Base-by-base conservation (phyloP, 2,329 filamentous ascomycete species). In the Spiromastix sp. region DNA sequence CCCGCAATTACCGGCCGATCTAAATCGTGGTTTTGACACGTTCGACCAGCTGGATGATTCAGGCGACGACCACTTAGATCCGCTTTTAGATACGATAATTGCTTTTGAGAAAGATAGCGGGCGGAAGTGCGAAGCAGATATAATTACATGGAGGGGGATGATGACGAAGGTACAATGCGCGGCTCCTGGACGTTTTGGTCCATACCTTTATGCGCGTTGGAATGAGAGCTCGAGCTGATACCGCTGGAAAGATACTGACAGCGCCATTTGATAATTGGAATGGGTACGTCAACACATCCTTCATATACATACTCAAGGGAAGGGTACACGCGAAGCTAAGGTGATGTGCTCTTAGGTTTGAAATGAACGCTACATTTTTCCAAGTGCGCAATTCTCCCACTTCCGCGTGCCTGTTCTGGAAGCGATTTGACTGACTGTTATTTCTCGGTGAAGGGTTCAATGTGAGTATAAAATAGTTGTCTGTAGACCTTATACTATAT, bases 101-200 rank as follows among this genome's bases (percentile, higher is more conserved):
- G 71, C 72, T 17, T 69, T 84, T 45, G 91, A 96, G 60, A 68
- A 78, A 55, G 68, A 77, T 45, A 74, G 71, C 1, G 72, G 74
- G 2, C 69, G 74, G 49, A 79, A 72, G 51, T 77, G 80, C 20
- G 78, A 86, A 42, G 80, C 81, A 2, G 77, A 93, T 48, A 57
- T 96, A 30, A 71, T 96, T 34, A 96, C 89, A 2, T 98, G 89
- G 89, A 71, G 91, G 50, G 91, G 91, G 24, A 95, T 96, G 85
- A 87, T 98, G 80, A 96, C 91, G 43, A 98, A 95, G 71, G 85
- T 87, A 54, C 35, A n/a, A n/a, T n/a, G n/a, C n/a, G n/a, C n/a
- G n/a, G n/a, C n/a, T n/a, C n/a, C n/a, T n/a, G 59, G 34, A 15
- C 24, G 9, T 8, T 11, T 11, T 29, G 26, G 15, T 22, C 15